phyloP scores from a whole-genome alignment of 2,329 filamentous ascomycete species.

The Sporothrix brasiliensis region DNA sequence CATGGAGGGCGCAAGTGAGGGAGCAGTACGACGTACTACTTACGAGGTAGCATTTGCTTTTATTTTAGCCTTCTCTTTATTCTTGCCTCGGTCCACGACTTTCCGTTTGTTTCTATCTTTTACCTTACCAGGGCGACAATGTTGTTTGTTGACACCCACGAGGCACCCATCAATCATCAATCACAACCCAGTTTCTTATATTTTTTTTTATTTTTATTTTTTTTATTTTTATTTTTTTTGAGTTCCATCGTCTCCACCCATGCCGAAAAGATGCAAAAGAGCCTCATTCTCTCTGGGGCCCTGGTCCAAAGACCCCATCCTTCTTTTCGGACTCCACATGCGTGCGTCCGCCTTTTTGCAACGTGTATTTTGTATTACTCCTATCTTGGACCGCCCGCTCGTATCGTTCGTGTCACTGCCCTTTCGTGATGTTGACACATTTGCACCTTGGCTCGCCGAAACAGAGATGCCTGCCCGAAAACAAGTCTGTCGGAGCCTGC shows the following conservation, averaged over 20 bases:
- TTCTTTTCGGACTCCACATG: not conserved
- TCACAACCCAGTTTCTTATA: not conserved
- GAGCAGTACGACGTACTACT: too few species aligned
- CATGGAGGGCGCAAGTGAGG: not conserved
- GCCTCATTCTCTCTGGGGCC: slow-evolving; percentile 17
- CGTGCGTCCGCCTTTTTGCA: slow-evolving; percentile 16
- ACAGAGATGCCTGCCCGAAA: slow-evolving; percentile 12
- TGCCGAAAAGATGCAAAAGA: slow-evolving; percentile 16
- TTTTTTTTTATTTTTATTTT: too few species aligned
- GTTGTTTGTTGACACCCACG: not conserved
- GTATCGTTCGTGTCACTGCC: not conserved
- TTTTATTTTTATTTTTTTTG: not conserved
- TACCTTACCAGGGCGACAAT: not conserved
- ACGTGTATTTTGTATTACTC: not conserved
- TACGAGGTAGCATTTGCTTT: not conserved
- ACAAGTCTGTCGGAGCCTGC: slow-evolving; percentile 7
- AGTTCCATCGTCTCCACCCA: not conserved
- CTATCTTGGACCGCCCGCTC: not conserved
- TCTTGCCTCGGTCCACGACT: slow-evolving; percentile 1
- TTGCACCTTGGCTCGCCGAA: not conserved
- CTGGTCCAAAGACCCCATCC: not conserved
- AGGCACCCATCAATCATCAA: slow-evolving; percentile 21
- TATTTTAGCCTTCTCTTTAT: not conserved
- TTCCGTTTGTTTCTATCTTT: not conserved
- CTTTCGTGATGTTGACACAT: not conserved